Evolutionary conservation across 2,329 filamentous ascomycete species (phyloP), one percentile per base, ranked within the genome.

Genomic region (Ceratocystis eucalypticola): DNA sequence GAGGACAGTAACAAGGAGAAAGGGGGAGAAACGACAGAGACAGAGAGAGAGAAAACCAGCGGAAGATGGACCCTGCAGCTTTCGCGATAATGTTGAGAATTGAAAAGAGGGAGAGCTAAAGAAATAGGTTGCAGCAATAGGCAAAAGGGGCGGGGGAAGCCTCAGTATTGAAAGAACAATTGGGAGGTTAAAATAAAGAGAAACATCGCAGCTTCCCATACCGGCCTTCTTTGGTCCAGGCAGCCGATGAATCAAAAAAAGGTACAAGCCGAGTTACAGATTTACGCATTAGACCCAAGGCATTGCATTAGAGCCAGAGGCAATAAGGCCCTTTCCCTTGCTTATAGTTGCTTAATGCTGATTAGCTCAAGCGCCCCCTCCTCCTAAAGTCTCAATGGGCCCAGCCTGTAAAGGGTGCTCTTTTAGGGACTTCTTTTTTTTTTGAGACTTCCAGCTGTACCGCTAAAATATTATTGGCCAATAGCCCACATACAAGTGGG

Each of bases 321-420:
- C 37, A 41, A 59, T 59, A 59, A 59, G 33, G 53, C 28, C 48
- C 48, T 53, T 41, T 28, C 25, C 48, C 48, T 53, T 53, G 48
- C n/a, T 10, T 59, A 59, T 33, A 30, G 53, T 33, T 59, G 53
- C 28, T 59, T 59, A 59, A 59, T 59, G 12, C 53, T 59, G 53
- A 59, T 37, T 59, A 59, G 28, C 53, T 59, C 53, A 30, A 37
- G 8, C 53, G 7, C 28, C 53, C 33, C 53, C 28, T 41, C 37
- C 30, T 33, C 30, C 37, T 8, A 41, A 41, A 41, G 37, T 41
- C 53, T 59, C 53, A n/a, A 59, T 59, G n/a, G 28, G 53, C 28
- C 53, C n/a, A 59, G 53, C 5, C 28, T n/a, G 17, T 59, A 59
- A 30, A 30, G 53, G 28, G 17, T 30, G 25, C 53, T 15, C 46